These are phyloP conservation scores for Trichodelitschia bisporula DNA, from an alignment of 495 filamentous ascomycete species.

Conservation along the genomic window DNA sequence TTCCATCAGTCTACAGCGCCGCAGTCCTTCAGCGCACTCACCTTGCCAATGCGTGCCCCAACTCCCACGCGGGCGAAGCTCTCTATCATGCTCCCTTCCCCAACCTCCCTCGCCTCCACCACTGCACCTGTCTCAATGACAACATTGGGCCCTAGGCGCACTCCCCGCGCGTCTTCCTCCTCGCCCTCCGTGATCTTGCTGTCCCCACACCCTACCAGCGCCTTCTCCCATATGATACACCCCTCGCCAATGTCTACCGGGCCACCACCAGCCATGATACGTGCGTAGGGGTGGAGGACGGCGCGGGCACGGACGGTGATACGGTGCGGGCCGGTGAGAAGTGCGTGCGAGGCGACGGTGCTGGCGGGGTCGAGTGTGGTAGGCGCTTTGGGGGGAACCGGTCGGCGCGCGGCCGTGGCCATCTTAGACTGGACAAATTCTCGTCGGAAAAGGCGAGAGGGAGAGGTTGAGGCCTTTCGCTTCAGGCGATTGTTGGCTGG, in stretches of 20 bases:
- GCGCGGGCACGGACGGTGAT: constrained; percentile 46
- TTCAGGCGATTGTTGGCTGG: too few relatives aligned
- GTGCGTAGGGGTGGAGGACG: constrained; percentile 61
- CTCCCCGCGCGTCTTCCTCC: constrained; percentile 18
- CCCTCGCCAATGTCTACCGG: constrained; percentile 46
- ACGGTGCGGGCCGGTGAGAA: constrained; percentile 43
- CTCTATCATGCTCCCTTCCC: constrained; percentile 37
- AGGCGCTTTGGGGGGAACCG: constrained; percentile 28
- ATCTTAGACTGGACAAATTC: too few relatives aligned
- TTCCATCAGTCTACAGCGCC: neutral
- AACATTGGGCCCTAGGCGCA: constrained; percentile 30
- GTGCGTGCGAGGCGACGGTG: constrained; percentile 50
- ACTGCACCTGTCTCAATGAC: constrained; percentile 34
- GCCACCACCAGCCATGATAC: constrained; percentile 40
- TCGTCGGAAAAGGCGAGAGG: too few relatives aligned
- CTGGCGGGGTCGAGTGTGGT: constrained; percentile 42
- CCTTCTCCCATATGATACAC: constrained; percentile 51
- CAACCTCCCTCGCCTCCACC: constrained; percentile 35
- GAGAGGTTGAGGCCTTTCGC: too few relatives aligned
- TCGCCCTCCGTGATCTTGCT: constrained; percentile 8
- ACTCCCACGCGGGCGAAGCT: constrained; percentile 33
- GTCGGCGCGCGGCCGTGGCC: constrained; percentile 6
- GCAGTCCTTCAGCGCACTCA: constrained; percentile 13
- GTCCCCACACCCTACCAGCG: constrained; percentile 12
- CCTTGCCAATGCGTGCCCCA: constrained; percentile 38